Percentiles rank a stretch among this genome's conserved stretches.
Conservation (phyloP, 768 basidiomycete genomes). For the Mycena maculata region DNA sequence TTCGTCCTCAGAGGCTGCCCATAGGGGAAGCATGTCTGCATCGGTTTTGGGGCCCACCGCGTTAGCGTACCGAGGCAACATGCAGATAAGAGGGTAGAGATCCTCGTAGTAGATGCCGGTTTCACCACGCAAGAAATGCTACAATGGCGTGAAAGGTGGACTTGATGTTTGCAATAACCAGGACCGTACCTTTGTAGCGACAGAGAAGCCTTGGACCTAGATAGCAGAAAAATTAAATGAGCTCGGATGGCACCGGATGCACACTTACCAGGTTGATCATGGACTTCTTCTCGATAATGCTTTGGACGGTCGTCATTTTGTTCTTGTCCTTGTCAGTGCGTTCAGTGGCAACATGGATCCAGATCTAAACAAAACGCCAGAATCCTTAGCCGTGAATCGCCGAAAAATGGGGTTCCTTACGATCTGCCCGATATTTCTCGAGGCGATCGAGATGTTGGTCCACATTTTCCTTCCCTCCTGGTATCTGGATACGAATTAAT, state of each 20-base stretch:
- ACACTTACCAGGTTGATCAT: conserved; percentile 74
- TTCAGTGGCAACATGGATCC: conserved; percentile 64
- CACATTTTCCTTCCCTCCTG: conserved; percentile 80
- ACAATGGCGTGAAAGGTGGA: neutral
- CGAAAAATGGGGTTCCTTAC: conserved; percentile 47
- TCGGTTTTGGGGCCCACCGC: conserved; percentile 40
- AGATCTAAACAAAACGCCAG: conserved; percentile 50
- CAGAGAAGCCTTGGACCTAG: conserved; percentile 75
- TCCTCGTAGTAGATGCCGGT: conserved; percentile 79
- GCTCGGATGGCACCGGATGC: neutral
- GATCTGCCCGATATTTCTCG: conserved; percentile 65
- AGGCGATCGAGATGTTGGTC: conserved; percentile 69
- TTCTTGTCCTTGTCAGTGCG: conserved; percentile 49
- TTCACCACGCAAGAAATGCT: conserved; percentile 76
- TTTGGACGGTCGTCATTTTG: conserved; percentile 50
- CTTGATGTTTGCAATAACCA: neutral
- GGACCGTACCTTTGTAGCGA: conserved; percentile 68
- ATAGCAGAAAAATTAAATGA: neutral
- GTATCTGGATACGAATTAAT: conserved; percentile 52
- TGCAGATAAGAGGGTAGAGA: conserved; percentile 76
- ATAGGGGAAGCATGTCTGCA: conserved; percentile 66
- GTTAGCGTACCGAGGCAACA: conserved; percentile 70
- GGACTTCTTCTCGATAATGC: conserved; percentile 77
- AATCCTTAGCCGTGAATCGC: neutral
- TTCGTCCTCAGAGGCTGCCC: conserved; percentile 58